A percentile compares a stretch with the other conserved stretches of the same genome.
Conservation (phyloP, 2,329 filamentous ascomycete species). For the Hypoxylon sp. region DNA sequence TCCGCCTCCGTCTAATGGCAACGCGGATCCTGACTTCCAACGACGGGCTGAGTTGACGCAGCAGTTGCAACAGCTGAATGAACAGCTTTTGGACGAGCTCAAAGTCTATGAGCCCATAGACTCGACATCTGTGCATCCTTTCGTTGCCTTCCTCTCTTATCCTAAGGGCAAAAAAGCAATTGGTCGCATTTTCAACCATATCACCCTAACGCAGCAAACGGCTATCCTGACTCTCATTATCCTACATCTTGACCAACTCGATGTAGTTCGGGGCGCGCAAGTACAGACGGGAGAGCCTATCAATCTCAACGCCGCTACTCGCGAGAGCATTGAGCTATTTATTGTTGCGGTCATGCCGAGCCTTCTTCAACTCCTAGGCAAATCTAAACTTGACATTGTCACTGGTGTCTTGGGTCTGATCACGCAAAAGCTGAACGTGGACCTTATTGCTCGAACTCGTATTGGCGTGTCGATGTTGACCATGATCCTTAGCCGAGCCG, state of each 20-base stretch:
- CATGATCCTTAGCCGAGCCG: slow-evolving; percentile 93
- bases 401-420: slow-evolving; percentile 90
- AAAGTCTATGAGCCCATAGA: slow-evolving; percentile 95
- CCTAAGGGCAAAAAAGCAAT: slow-evolving; percentile 97
- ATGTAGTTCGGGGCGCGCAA: slow-evolving; percentile 87
- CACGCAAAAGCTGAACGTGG: slow-evolving; percentile 84
- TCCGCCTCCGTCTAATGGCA: slow-evolving; percentile 72
- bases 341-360: slow-evolving; percentile 89
- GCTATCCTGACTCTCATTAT: slow-evolving; percentile 97
- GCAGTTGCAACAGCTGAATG: slow-evolving; percentile 88
- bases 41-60: slow-evolving; percentile 85
- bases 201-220: slow-evolving; percentile 91
- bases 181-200: slow-evolving; percentile 93
- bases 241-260: slow-evolving; percentile 90
- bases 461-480: slow-evolving; percentile 92
- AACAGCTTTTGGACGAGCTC: slow-evolving; percentile 85
- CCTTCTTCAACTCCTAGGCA: slow-evolving; percentile 89
- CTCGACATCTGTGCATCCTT: slow-evolving; percentile 84
- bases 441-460: slow-evolving; percentile 86
- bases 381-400: slow-evolving; percentile 91
- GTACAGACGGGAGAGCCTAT: slow-evolving; percentile 80
- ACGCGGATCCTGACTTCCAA: slow-evolving; percentile 77
- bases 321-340: slow-evolving; percentile 95
- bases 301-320: slow-evolving; percentile 78
- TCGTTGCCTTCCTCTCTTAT: slow-evolving; percentile 95